These are phyloP conservation scores for Stephanodiscus triporus DNA, from an alignment of 108 stramenopile species.

Conservation along the genomic window DNA sequence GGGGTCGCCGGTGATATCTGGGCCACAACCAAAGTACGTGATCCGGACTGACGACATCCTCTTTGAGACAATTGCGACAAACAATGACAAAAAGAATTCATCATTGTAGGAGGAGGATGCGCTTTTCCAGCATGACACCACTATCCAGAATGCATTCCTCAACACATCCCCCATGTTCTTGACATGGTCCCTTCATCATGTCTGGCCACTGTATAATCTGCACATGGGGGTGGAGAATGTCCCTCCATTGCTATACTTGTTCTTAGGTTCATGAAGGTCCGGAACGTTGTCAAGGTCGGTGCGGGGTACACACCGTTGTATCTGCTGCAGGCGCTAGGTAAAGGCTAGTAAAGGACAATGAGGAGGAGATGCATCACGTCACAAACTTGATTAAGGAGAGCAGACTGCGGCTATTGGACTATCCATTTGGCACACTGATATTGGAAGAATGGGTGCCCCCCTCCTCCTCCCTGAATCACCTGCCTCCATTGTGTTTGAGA, in stretches of 20 bases:
- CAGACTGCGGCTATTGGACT: conserved; percentile 62
- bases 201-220: conserved; percentile 65
- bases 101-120: conserved; percentile 20
- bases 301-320: conserved; percentile 86
- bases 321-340: conserved; percentile 79
- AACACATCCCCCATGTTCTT: conserved; percentile 54
- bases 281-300: conserved; percentile 78
- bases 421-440: conserved; percentile 62
- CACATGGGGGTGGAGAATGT: conserved; percentile 89
- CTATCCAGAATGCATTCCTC: conserved; percentile 65
- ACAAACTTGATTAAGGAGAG: conserved; percentile 48
- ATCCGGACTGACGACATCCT: conserved; percentile 86
- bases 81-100: conserved; percentile 21
- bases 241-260: conserved; percentile 71
- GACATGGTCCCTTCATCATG: conserved; percentile 59
- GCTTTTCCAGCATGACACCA: conserved; percentile 62
- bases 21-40: conserved; percentile 79
- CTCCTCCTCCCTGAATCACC: conserved; percentile 56
- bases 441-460: conserved; percentile 30
- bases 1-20: conserved; percentile 68
- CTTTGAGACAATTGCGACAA: conserved; percentile 50
- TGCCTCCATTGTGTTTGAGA: too few relatives aligned
- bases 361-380: conserved; percentile 73
- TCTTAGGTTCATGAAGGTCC: conserved; percentile 73
- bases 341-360: conserved; percentile 84